Evolutionary conservation across 2,329 filamentous ascomycete genomes (phyloP).

Genomic region (Camptophora hylomeconis): DNA sequence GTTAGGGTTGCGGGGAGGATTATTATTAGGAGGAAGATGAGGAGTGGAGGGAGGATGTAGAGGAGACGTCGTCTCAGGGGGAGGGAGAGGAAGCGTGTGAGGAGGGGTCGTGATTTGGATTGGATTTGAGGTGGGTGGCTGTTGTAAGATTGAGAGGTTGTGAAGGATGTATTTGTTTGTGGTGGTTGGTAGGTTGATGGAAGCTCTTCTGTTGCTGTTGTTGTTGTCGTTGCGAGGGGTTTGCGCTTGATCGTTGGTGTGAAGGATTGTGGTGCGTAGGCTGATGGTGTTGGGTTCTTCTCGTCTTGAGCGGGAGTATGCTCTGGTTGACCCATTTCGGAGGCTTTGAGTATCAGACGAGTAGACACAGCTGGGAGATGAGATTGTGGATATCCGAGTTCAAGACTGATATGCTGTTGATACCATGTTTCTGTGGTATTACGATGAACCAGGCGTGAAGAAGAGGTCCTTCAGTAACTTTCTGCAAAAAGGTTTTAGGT

Average conservation of each 20-base stretch:
- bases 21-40: slow-evolving; percentile 12
- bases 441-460: too few species aligned
- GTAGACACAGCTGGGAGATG: too few species aligned
- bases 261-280: too few species aligned
- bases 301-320: too few species aligned
- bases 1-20: slow-evolving; percentile 15
- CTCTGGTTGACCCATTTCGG: too few species aligned
- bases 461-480: too few species aligned
- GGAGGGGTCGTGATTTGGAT: slow-evolving; percentile 2
- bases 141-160: not conserved
- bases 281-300: too few species aligned
- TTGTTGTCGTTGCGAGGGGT: slow-evolving; percentile 1
- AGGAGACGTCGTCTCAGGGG: slow-evolving; percentile 10
- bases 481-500: too few species aligned
- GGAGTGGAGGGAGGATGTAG: slow-evolving; percentile 7
- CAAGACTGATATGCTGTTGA: too few species aligned
- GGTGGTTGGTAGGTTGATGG: not conserved
- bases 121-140: slow-evolving; percentile 1
- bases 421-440: too few species aligned
- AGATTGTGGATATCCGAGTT: too few species aligned
- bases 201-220: slow-evolving; percentile 1
- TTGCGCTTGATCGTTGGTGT: slow-evolving; percentile 3
- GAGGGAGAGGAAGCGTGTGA: slow-evolving; percentile 10
- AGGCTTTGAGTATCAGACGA: too few species aligned
- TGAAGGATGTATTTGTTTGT: not conserved